phyloP scores from a whole-genome alignment of 2,329 filamentous ascomycete genomes.

The Lachnellula cervina region DNA sequence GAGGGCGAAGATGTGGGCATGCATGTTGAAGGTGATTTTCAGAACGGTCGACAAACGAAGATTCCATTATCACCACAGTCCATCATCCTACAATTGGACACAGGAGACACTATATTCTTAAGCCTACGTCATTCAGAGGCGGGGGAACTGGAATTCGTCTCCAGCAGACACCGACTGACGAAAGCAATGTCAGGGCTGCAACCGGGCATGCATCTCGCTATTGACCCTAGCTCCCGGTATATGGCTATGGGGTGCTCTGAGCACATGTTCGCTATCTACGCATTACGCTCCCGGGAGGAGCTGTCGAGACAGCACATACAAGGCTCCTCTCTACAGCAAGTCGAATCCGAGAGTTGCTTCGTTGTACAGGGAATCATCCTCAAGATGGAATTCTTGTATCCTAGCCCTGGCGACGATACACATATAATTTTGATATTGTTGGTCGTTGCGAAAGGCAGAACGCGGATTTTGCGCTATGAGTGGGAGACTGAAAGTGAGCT shows the following conservation, averaged over 20 bases:
- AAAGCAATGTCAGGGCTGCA: conserved; percentile 46
- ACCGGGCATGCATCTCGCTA: conserved; percentile 62
- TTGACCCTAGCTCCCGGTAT: conserved; percentile 70
- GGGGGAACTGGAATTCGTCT: conserved; percentile 35
- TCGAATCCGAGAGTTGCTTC: conserved; percentile 40
- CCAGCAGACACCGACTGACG: conserved; percentile 52
- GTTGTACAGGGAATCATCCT: conserved; percentile 68
- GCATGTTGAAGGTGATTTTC: background rate
- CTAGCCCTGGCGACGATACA: conserved; percentile 58
- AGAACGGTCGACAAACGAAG: background rate
- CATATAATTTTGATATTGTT: conserved; percentile 74
- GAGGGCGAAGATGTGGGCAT: conserved; percentile 14
- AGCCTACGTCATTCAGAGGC: conserved; percentile 53
- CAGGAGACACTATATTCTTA: conserved; percentile 70
- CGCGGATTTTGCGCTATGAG: conserved; percentile 54
- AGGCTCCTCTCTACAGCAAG: conserved; percentile 48
- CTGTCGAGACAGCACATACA: conserved; percentile 47
- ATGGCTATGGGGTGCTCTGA: conserved; percentile 68
- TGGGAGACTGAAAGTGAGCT: conserved; percentile 53
- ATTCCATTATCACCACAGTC: conserved; percentile 66
- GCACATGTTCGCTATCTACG: conserved; percentile 65
- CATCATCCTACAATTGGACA: conserved; percentile 70
- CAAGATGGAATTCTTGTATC: conserved; percentile 81
- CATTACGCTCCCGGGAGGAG: conserved; percentile 53
- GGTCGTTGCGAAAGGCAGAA: conserved; percentile 43